Evolutionary conservation across 768 basidiomycete genomes (phyloP), one percentile per base, ranked within the genome.

Genomic region (Tylopilus balloui): DNA sequence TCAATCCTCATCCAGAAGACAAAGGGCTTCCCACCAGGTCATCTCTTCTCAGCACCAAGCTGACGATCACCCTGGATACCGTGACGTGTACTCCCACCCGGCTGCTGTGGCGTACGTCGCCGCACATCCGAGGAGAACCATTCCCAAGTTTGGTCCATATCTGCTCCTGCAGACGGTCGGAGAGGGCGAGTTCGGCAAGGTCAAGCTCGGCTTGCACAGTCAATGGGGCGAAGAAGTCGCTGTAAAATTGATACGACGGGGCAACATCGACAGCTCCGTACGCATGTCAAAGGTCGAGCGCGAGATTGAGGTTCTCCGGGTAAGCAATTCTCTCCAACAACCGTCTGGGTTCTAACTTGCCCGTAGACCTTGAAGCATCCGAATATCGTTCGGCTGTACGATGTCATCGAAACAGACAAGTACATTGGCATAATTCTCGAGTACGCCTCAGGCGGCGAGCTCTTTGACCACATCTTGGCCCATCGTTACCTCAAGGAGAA

Each of bases 351-450:
- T n/a, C 25, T 53, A 5, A 64, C 53, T n/a, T 14, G 6, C 35
- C 31, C 59, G 9, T 64, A 97, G 94, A 83, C 80, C 47, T 79
- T 99, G 52, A 92, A 92, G 65, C 96, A 99, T 58, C 96, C 96
- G 0, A 98, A 98, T 68, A 98, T 99, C 69, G 96, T 98, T 29
- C 85, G 93, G 10, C 74, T 98, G 38, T 97, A 95, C 78, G 96
- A 99, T 64, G 94, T 98, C 19, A 96, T 99, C 57, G 94, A 98
- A 68, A 98, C 96, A 1, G 96, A 98, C 76, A 97, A 96, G 70
- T 98, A 98, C 71, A 98, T 99, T 60, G 96, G 96, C 31, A 99
- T 99, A 64, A 95, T 99, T 58, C 82, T 99, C 53, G 96, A 98
- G 68, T 98, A 95, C 62, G 96, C 96, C 29, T 93, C 92, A 1